Evolutionary conservation across 2,329 filamentous ascomycete species (phyloP).

Genomic region (Pseudocercospora musae): DNA sequence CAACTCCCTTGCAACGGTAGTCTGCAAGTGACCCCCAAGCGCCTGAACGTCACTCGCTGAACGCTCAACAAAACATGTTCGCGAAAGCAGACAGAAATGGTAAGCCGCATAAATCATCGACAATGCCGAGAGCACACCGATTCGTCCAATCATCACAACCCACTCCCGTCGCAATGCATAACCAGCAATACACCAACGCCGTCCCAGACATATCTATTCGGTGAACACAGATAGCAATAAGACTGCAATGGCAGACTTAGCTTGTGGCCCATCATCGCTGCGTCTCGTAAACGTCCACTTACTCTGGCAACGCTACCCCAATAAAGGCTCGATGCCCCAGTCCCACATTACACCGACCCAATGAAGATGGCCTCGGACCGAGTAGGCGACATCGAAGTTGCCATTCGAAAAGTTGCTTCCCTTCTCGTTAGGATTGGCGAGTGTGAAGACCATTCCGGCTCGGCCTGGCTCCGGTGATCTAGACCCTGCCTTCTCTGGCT

Average conservation of each 20-base stretch:
- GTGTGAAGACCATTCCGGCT: conserved; percentile 35
- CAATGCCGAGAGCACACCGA: background rate
- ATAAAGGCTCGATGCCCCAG: conserved; percentile 44
- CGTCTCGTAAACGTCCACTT: conserved; percentile 34
- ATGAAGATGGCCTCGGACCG: conserved; percentile 63
- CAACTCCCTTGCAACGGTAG: background rate
- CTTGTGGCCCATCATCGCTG: background rate
- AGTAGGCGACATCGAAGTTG: conserved; percentile 49
- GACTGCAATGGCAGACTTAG: background rate
- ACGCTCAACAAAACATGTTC: background rate
- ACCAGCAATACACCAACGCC: background rate
- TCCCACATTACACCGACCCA: conserved; percentile 71
- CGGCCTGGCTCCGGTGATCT: conserved; percentile 27
- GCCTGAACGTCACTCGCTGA: background rate
- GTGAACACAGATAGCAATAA: background rate
- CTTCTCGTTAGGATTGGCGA: conserved; percentile 20
- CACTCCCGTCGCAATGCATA: background rate
- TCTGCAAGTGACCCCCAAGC: background rate
- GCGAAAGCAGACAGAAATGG: background rate
- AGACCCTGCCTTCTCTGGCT: conserved; percentile 21
- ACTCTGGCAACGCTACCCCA: conserved; percentile 58
- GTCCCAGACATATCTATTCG: background rate
- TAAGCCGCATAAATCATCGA: background rate
- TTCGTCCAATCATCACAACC: background rate
- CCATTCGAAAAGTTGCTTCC: conserved; percentile 4